These are phyloP conservation scores for Solanum hybrid DNA, from an alignment of 305 asterid species.

Conservation along the genomic window DNA sequence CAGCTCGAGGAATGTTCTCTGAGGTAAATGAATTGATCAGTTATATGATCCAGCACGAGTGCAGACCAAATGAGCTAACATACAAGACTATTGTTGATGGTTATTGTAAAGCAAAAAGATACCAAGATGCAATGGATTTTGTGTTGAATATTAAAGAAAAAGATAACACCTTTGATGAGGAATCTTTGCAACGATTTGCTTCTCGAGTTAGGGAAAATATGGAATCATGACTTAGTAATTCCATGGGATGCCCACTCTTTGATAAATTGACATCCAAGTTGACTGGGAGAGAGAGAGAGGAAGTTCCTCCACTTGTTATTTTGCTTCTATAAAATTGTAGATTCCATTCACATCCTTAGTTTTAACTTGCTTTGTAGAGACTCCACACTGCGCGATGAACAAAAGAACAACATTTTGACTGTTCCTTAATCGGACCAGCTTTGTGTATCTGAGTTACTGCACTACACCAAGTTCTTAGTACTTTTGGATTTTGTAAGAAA, in stretches of 20 bases:
- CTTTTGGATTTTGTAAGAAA: not conserved
- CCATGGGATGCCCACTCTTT: conserved; percentile 2
- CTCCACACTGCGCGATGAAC: not conserved
- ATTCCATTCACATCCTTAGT: not conserved
- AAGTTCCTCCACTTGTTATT: not conserved
- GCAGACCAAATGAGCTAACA: conserved; percentile 81
- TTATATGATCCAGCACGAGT: conserved; percentile 70
- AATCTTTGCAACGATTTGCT: conserved; percentile 49
- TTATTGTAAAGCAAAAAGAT: conserved; percentile 68
- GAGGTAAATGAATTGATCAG: conserved; percentile 63
- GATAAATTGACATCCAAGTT: not conserved
- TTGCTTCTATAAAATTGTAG: not conserved
- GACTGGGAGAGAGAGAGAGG: not conserved
- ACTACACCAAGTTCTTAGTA: not conserved
- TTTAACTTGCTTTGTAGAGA: not conserved
- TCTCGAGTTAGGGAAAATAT: conserved; percentile 53
- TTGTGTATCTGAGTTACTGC: not conserved
- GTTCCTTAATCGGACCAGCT: not conserved
- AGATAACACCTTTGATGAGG: conserved; percentile 41
- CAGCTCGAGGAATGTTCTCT: conserved; percentile 53
- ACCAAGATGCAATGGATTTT: conserved; percentile 63
- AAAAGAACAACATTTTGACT: not conserved
- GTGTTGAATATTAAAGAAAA: conserved; percentile 42
- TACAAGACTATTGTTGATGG: conserved; percentile 74
- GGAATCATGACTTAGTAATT: conserved; percentile 26